A percentile compares a stretch with the other conserved stretches of the same genome.
Evolutionary conservation across 306 rosid genomes (phyloP).

Genomic region (Castanospermum australe): DNA sequence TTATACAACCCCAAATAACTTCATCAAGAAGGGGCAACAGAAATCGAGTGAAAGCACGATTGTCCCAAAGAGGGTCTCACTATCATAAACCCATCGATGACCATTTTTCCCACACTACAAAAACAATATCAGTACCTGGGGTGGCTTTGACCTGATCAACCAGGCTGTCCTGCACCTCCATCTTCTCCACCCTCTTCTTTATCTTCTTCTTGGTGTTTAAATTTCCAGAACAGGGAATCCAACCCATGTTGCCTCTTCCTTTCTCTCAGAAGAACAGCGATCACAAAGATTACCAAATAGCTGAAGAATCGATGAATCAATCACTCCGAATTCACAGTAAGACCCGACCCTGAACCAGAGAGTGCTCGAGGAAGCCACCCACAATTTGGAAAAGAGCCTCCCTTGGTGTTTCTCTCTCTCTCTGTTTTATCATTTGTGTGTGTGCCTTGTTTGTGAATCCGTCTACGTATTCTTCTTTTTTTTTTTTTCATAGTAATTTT

Average conservation of each 20-base stretch:
- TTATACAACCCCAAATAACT: slow-evolving; percentile 10
- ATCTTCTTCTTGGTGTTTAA: slow-evolving; percentile 53
- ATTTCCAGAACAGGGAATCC: slow-evolving; percentile 86
- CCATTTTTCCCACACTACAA: neutral
- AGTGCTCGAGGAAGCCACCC: slow-evolving; percentile 7
- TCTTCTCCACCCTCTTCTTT: slow-evolving; percentile 50
- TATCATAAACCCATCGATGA: slow-evolving; percentile 6
- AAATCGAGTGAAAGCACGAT: slow-evolving; percentile 24
- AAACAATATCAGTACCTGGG: slow-evolving; percentile 45
- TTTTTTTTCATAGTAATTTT: neutral
- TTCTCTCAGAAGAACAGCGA: neutral
- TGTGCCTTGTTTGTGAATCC: neutral
- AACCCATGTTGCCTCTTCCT: slow-evolving; percentile 54
- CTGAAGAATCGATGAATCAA: slow-evolving; percentile 15
- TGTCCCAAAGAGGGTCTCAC: slow-evolving; percentile 24
- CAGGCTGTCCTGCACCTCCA: slow-evolving; percentile 38
- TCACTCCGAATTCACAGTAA: slow-evolving; percentile 21
- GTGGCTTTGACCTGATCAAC: slow-evolving; percentile 56
- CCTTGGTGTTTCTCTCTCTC: slow-evolving; percentile 13
- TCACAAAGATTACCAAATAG: neutral
- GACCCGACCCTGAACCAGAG: slow-evolving; percentile 25
- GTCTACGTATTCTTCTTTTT: slow-evolving; percentile 6
- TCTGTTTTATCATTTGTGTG: slow-evolving; percentile 6
- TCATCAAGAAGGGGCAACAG: neutral
- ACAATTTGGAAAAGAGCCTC: slow-evolving; percentile 4